Base-by-base conservation (phyloP, 2,329 filamentous ascomycete genomes). In the Fusarium robinianum region DNA sequence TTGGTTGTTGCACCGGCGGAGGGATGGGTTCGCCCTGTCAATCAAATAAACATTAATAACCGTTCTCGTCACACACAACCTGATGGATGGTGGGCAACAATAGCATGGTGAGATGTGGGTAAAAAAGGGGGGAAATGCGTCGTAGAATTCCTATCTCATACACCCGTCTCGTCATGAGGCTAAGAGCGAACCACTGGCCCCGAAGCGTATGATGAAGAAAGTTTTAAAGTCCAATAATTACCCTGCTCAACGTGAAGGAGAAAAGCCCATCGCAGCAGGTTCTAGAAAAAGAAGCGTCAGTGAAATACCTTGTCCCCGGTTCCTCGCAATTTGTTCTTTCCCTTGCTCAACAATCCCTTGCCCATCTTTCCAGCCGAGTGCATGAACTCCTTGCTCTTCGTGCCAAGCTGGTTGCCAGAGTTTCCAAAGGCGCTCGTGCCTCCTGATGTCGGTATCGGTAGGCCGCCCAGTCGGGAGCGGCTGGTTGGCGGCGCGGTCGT, bases 341-440 rank as follows among this genome's bases (percentile, higher is more conserved):
- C 89, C 72, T 95, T 95, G 55, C 87, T 90, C 67, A 96, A 85
- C 53, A 96, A 70, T 38, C 91, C 92, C 73, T 96, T 96, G 34
- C 91, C 90, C 46, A 90, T 89, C 65, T 89, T 90, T 39, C 89
- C 90, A 41, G 91, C 91, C 15, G 86, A 85, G 55, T 94, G 88
- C 64, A 96, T 78, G 18, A 96, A 73, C 61, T 95, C 90, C 72
- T 96, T 96, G 66, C 91, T 85, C 73, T 91, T 92, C 25, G 84
- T 80, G 58, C 89, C 87, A 65, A 91, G 81, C 62, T 87, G 82
- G 53, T 79, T 75, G 49, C 78, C 71, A 34, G 80, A 80, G 46
- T 76, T 72, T 27, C 75, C 75, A 55, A 81, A 76, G 23, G 72
- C 67, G 61, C 72, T 72, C 34, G 67, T 60, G 19, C 68, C 62